Conservation (phyloP, 139 green algal genomes). For the Coelastrella sp. region DNA sequence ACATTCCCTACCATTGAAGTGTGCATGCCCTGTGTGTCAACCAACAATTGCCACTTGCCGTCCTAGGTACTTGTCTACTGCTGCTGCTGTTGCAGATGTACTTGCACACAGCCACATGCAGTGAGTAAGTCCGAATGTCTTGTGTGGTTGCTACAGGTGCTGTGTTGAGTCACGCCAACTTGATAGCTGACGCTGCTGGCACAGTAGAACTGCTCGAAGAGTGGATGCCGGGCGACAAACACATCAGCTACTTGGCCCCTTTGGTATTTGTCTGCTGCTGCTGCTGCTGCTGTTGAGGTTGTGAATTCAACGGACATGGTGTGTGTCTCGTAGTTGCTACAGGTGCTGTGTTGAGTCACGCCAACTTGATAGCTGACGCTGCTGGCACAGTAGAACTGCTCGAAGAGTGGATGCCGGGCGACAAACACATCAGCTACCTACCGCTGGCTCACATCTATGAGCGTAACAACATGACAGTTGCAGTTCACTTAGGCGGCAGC, state of each 20-base stretch:
- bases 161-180: conserved; percentile 84
- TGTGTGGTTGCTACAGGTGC: conserved; percentile 64
- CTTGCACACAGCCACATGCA: too few relatives aligned
- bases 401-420: not conserved
- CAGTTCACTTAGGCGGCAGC: conserved; percentile 66
- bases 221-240: not conserved
- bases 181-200: conserved; percentile 83
- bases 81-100: too few relatives aligned
- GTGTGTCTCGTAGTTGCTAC: not conserved
- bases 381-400: conserved; percentile 66
- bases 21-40: too few relatives aligned
- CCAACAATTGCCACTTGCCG: conserved; percentile 88
- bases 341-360: conserved; percentile 89
- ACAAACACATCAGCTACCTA: conserved; percentile 80
- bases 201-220: conserved; percentile 53
- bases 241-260: conserved; percentile 88
- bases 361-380: conserved; percentile 83
- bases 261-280: too few relatives aligned
- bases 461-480: conserved; percentile 77
- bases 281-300: too few relatives aligned
- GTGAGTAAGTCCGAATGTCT: too few relatives aligned
- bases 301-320: too few relatives aligned
- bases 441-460: conserved; percentile 98
- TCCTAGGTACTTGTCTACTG: too few relatives aligned
- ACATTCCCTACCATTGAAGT: too few relatives aligned